Evolutionary conservation across 306 rosid genomes (phyloP).

Genomic region (Vigna radiata): DNA sequence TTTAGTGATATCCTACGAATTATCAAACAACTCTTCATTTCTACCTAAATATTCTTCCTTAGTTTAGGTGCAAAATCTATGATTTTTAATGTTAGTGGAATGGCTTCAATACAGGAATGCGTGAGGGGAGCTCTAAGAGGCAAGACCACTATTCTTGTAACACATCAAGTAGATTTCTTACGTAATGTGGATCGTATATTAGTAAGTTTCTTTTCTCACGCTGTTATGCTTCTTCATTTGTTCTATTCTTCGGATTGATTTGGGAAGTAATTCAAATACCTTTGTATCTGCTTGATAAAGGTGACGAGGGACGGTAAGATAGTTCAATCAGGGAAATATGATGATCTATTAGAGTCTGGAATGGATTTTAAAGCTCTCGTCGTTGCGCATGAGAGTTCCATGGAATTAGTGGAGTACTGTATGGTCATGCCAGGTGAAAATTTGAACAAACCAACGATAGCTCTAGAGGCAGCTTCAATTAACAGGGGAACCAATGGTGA

Average conservation of each 20-base stretch:
- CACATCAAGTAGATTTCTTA: slow-evolving; percentile 92
- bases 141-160: slow-evolving; percentile 79
- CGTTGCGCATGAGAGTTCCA: slow-evolving; percentile 77
- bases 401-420: slow-evolving; percentile 75
- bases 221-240: not conserved
- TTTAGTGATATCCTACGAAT: not conserved
- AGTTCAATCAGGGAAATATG: slow-evolving; percentile 73
- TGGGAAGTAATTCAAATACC: not conserved
- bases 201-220: slow-evolving; percentile 45
- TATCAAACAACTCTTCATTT: not conserved
- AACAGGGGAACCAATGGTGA: slow-evolving; percentile 51
- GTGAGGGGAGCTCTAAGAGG: slow-evolving; percentile 72
- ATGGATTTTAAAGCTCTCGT: slow-evolving; percentile 73
- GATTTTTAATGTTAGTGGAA: slow-evolving; percentile 3
- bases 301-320: slow-evolving; percentile 79
- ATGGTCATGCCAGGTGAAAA: slow-evolving; percentile 37
- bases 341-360: slow-evolving; percentile 56
- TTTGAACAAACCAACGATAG: slow-evolving; percentile 41
- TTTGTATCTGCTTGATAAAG: slow-evolving; percentile 40
- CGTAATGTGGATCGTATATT: slow-evolving; percentile 78
- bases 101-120: slow-evolving; percentile 62
- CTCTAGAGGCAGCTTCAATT: slow-evolving; percentile 39
- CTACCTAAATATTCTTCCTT: not conserved
- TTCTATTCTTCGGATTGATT: slow-evolving; percentile 1
- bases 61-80: not conserved